Percentiles rank a stretch among this genome's conserved stretches.
Evolutionary conservation across 1,284 basidiomycete species (phyloP).

Genomic region (Trichosporon coremiiforme): DNA sequence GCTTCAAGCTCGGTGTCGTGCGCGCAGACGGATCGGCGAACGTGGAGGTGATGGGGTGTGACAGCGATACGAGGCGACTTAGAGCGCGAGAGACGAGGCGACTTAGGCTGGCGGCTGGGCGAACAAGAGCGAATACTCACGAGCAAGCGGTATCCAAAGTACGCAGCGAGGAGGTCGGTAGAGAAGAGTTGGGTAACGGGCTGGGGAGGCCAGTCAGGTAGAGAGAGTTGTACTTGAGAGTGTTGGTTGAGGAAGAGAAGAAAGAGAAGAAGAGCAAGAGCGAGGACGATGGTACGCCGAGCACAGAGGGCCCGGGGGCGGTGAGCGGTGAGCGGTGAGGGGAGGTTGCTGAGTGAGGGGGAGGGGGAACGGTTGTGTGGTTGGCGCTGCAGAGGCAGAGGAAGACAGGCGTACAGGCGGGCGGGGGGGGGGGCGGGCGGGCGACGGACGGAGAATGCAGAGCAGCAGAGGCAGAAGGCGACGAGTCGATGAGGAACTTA

Average conservation of each 20-base stretch:
- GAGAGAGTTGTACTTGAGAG: conserved; percentile 11
- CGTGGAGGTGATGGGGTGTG: not conserved
- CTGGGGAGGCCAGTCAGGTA: conserved; percentile 3
- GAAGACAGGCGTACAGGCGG: too few relatives aligned
- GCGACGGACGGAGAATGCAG: too few relatives aligned
- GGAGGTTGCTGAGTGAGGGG: conserved; percentile 17
- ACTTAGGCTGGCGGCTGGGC: not conserved
- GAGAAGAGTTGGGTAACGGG: conserved; percentile 10
- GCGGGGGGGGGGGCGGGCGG: too few relatives aligned
- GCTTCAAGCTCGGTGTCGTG: not conserved
- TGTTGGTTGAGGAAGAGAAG: conserved; percentile 1
- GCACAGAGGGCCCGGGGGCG: conserved; percentile 8
- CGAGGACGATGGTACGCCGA: conserved; percentile 11
- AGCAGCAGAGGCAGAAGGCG: conserved; percentile 5
- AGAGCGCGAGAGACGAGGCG: too few relatives aligned
- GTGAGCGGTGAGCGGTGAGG: conserved; percentile 8
- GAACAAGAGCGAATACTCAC: conserved; percentile 34
- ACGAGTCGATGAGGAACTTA: not conserved
- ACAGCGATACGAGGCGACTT: not conserved
- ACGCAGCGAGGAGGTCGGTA: conserved; percentile 45
- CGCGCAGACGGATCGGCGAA: not conserved
- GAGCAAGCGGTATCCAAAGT: conserved; percentile 53
- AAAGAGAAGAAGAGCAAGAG: conserved; percentile 13
- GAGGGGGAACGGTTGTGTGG: too few relatives aligned
- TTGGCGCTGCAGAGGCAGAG: too few relatives aligned